Evolutionary conservation across 257 asterid genomes (phyloP), one percentile per base, ranked within the genome.

Genomic region (Eucommia ulmoides): DNA sequence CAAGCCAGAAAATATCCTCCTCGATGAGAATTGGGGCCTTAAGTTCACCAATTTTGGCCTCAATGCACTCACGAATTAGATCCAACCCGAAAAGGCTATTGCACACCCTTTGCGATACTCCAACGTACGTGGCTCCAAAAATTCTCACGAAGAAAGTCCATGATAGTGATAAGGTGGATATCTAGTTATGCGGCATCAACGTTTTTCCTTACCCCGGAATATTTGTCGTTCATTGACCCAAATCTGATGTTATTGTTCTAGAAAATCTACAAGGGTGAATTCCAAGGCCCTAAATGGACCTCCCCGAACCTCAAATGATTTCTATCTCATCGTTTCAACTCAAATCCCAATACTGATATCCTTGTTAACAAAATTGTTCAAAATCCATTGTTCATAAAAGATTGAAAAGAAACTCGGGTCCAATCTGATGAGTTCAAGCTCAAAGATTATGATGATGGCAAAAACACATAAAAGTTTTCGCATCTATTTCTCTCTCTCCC

Each of bases 61-160:
- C 22, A 72, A 84, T 52, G 93, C 95, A 2, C 66, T 81, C 16
- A 65, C 82, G 45, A 87, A 69, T 20, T 87, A 77, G 67, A 51
- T 64, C 69, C 76, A 67, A 14, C 72, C 71, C 48, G 95, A 84
- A 66, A 41, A 87, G 91, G 0, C n/a, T 79, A 55, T 80, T 84
- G 49, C 91, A 84, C 51, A 84, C 95, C 0, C 51, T 72, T 0
- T 84, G 95, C 55, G 95, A 93, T 1, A 84, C 95, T 8, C 95
- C 95, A 22, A 89, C 93, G 7, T 84, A 84, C 71, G 93, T 84
- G 22, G 95, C 95, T 1, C 95, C 95, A 17, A 93, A 84, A 53
- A 55, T 84, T 8, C 72, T 84, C 1, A 74, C 76, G 3, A 81
- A 77, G 56, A 77, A 79, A 62, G 95, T 93, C 5, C 81, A 84